These are phyloP conservation scores for Sphaerulina populicola DNA, from an alignment of 2,329 filamentous ascomycete genomes.

Conservation along the genomic window DNA sequence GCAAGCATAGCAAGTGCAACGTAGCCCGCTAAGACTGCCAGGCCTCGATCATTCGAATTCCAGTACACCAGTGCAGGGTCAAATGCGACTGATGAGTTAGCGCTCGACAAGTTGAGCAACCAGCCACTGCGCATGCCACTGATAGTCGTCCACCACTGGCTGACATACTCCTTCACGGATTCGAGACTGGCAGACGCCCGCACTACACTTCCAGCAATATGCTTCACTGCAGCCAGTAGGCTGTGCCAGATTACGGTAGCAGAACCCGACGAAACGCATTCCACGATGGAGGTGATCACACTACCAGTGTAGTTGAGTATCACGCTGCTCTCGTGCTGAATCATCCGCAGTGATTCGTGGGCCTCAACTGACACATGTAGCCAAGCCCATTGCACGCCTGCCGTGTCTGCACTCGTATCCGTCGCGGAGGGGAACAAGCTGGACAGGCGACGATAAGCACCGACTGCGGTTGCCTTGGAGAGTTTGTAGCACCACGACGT, in stretches of 20 bases:
- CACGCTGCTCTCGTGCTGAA: slow-evolving; percentile 22
- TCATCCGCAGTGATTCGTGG: slow-evolving; percentile 24
- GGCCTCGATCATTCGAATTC: slow-evolving; percentile 49
- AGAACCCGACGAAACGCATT: slow-evolving; percentile 25
- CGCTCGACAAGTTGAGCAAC: slow-evolving; percentile 17
- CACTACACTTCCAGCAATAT: slow-evolving; percentile 13
- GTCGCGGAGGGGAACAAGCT: slow-evolving; percentile 17
- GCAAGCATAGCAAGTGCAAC: slow-evolving; percentile 64
- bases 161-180: slow-evolving; percentile 13
- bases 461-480: slow-evolving; percentile 19
- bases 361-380: slow-evolving; percentile 24
- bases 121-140: slow-evolving; percentile 18
- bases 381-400: slow-evolving; percentile 25
- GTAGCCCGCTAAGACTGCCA: slow-evolving; percentile 77
- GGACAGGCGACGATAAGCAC: slow-evolving; percentile 20
- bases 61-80: slow-evolving; percentile 38
- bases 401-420: slow-evolving; percentile 4
- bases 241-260: slow-evolving; percentile 13
- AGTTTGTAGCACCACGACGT: slow-evolving; percentile 16
- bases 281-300: slow-evolving; percentile 22
- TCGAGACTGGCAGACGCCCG: slow-evolving; percentile 12
- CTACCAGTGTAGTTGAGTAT: slow-evolving; percentile 21
- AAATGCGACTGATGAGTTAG: slow-evolving; percentile 17
- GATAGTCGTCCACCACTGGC: slow-evolving; percentile 20
- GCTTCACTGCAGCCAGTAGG: slow-evolving; percentile 5